Evolutionary conservation across 305 asterid genomes (phyloP), one percentile per base, ranked within the genome.

Genomic region (Ruellia speciosa): DNA sequence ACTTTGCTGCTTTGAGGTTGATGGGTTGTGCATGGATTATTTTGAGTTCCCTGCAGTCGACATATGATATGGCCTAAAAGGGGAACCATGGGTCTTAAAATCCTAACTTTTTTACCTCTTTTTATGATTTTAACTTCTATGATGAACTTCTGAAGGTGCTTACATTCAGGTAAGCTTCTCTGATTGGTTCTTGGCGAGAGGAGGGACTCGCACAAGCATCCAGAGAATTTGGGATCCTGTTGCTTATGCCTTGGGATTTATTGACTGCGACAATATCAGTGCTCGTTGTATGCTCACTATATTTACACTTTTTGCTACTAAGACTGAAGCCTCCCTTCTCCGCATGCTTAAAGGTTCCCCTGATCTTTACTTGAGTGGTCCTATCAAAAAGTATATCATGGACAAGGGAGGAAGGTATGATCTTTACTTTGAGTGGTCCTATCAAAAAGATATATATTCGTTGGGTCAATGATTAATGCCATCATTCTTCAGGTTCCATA

Each of bases 151-250:
- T 9, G 41, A 9, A 37, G 52, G 16, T 50, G 55, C 39, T 57
- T 69, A 41, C 66, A 43, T n/a, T n/a, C 89, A 93, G 99, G 59
- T 88, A 59, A 86, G 97, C 89, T 93, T 86, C 81, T 86, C 99
- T 0, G 83, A 88, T 24, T 93, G 99, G 99, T 93, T 93, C 84
- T 64, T 92, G 70, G 86, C 99, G 65, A 92, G 77, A 82, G 99
- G 99, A 7, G 99, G 99, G 34, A 93, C 99, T 11, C 96, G 96
- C 18, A 58, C 62, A 71, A 93, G 99, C 62, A 88, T 93, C 67
- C 97, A 84, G 80, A 86, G 94, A 72, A 93, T 93, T 96, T 93
- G 99, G 99, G 99, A 93, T 66, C 96, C 97, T 65, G 99, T 93
- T 68, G 97, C 99, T 53, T 93, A 93, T 86, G 99, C 99, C 68